Conservation (phyloP, 2,329 filamentous ascomycete species). For the Sporothrix mexicana region DNA sequence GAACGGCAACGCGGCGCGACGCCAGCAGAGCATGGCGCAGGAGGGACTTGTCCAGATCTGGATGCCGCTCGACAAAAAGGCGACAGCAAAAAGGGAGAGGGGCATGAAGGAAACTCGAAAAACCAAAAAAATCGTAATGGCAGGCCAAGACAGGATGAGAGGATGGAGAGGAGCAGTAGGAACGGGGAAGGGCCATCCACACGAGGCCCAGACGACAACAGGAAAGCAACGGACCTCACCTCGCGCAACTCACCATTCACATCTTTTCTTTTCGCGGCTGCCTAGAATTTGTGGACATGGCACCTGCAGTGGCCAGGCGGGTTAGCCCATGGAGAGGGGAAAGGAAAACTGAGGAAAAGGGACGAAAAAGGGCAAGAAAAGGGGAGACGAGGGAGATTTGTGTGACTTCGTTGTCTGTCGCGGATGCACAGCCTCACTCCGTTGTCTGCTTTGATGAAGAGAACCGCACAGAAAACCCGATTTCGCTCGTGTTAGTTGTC, state of each 20-base stretch:
- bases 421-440: slow-evolving; percentile 27
- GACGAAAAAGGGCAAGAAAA: background rate
- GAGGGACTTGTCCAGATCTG: background rate
- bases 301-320: slow-evolving; percentile 14
- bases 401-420: slow-evolving; percentile 20
- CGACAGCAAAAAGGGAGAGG: slow-evolving; percentile 9
- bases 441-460: slow-evolving; percentile 19
- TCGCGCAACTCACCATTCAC: slow-evolving; percentile 18
- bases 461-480: slow-evolving; percentile 19
- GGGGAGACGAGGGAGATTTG: slow-evolving; percentile 14
- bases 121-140: background rate
- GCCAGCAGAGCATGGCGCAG: slow-evolving; percentile 19
- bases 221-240: background rate
- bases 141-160: background rate
- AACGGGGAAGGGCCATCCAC: background rate
- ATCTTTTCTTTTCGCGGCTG: slow-evolving; percentile 8
- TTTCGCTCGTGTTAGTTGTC: slow-evolving; percentile 23
- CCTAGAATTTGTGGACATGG: slow-evolving; percentile 28
- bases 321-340: background rate
- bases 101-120: background rate
- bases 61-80: slow-evolving; percentile 9
- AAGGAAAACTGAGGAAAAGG: background rate
- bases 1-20: slow-evolving; percentile 17
- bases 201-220: background rate
- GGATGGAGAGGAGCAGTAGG: background rate